Percentiles rank a stretch among this genome's conserved stretches.
phyloP scores from a whole-genome alignment of 345 rosid species.

The Dovyalis caffra region DNA sequence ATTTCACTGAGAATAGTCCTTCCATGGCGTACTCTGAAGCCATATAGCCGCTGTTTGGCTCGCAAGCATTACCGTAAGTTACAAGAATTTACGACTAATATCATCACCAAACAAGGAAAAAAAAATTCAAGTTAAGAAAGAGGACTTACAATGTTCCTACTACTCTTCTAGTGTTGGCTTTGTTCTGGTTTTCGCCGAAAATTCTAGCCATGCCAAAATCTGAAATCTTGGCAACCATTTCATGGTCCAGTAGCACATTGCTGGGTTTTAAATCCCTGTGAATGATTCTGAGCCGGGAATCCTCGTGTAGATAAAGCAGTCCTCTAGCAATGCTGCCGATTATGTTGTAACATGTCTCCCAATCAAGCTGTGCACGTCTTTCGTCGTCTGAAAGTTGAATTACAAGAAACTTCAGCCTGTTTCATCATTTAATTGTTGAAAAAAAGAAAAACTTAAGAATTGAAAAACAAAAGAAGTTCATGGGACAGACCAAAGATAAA shows the following conservation, averaged over 20 bases:
- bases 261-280: conserved; percentile 49
- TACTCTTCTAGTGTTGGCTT: conserved; percentile 25
- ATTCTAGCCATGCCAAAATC: conserved; percentile 49
- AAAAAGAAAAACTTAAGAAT: not conserved
- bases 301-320: conserved; percentile 50
- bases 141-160: conserved; percentile 33
- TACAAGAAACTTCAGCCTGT: not conserved
- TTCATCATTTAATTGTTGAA: not conserved
- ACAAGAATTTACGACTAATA: not conserved
- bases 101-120: not conserved
- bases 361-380: conserved; percentile 3
- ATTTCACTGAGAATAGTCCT: conserved; percentile 31
- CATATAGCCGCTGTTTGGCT: conserved; percentile 7
- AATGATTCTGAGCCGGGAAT: conserved; percentile 42
- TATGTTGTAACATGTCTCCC: conserved; percentile 23
- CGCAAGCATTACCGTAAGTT: too few relatives aligned
- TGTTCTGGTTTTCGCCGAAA: conserved; percentile 23
- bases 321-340: conserved; percentile 43
- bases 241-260: conserved; percentile 41
- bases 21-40: conserved; percentile 33
- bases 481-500: conserved; percentile 10
- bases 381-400: not conserved
- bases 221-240: conserved; percentile 48
- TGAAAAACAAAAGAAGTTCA: too few relatives aligned
- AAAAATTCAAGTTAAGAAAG: too few relatives aligned